Evolutionary conservation across 768 basidiomycete species (phyloP), one percentile per base, ranked within the genome.

Genomic region (Podaxis carcinomalis): DNA sequence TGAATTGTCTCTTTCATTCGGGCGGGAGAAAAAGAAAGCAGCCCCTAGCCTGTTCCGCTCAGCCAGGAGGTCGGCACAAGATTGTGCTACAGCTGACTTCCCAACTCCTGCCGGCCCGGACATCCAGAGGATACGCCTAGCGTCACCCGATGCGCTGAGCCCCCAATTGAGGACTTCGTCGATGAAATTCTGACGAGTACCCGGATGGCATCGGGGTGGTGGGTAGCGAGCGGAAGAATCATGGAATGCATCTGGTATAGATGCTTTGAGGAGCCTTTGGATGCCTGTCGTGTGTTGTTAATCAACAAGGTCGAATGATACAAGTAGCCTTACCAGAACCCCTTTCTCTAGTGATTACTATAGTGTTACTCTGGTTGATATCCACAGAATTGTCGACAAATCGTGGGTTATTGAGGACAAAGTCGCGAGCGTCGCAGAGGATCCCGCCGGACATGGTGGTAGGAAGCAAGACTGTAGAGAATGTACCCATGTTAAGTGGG

Each of bases 1-100:
- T 4, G 51, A 36, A 4, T 42, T 25, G n/a, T 42, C 51, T 5
- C 37, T 28, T 5, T 13, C 21, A 14, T 53, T 52, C 3, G 25
- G 25, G 5, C 58, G 37, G 6, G 58, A 59, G 28, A 59, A 59
- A 25, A 52, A 59, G 58, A 59, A 51, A 9, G 40, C 16, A 4
- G 58, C 58, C 3, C 51, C 58, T 4, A 59, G 39, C 5, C n/a
- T 19, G 10, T 47, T 19, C 2, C 11, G 14, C 16, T 46, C 44
- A 21, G 42, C 46, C 2, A 35, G 16, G 35, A 35, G 9, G 9
- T 50, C 46, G 5, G 56, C 46, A 35, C 44, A 37, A 25, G 56
- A 35, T 36, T 50, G 56, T 6, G 46, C 56, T 11, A 57, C 35
- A 2, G 56, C 35, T 3, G 56, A 49, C 23, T 49, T 57, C 7